Percentiles rank a stretch among this genome's conserved stretches.
These are phyloP conservation scores for Pichia sp. DNA, from an alignment of 1,139 yeast species.

Conservation along the genomic window DNA sequence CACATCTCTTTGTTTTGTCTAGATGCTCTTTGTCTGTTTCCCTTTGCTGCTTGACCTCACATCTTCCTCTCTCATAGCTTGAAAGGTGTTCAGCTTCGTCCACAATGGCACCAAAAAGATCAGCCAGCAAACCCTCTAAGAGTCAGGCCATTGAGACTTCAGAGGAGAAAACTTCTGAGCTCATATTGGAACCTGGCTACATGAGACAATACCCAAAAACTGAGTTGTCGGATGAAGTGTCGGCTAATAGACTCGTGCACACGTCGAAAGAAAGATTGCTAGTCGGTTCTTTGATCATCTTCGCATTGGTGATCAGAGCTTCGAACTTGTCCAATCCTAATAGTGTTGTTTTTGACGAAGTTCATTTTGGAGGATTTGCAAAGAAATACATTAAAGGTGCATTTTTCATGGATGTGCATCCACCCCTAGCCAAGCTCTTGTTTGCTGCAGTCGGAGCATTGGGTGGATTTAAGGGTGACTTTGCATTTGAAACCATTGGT, in stretches of 20 bases:
- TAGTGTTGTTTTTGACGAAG: conserved; percentile 92
- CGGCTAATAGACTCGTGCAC: conserved; percentile 35
- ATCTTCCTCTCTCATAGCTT: not conserved
- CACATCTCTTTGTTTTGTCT: not conserved
- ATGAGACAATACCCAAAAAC: conserved; percentile 37
- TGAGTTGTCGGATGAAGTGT: conserved; percentile 40
- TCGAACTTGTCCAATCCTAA: conserved; percentile 61
- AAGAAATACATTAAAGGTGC: conserved; percentile 65
- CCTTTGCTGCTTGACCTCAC: not conserved
- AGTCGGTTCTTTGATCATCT: conserved; percentile 47
- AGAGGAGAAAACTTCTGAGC: conserved; percentile 31
- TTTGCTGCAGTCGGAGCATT: conserved; percentile 71
- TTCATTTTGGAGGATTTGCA: conserved; percentile 78
- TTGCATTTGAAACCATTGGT: conserved; percentile 70
- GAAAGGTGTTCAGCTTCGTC: not conserved
- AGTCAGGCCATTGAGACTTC: conserved; percentile 6
- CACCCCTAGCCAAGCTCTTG: conserved; percentile 87
- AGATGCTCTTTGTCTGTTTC: not conserved
- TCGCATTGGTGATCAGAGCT: conserved; percentile 57
- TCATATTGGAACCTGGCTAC: conserved; percentile 39
- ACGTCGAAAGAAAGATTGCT: conserved; percentile 37
- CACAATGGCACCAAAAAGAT: conserved; percentile 29
- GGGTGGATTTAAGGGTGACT: conserved; percentile 76
- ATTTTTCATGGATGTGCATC: conserved; percentile 91
- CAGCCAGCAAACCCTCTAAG: conserved; percentile 14